Percentiles rank a stretch among this genome's conserved stretches.
phyloP scores from a whole-genome alignment of 345 rosid genomes.

The Xanthoceras sorbifolium region DNA sequence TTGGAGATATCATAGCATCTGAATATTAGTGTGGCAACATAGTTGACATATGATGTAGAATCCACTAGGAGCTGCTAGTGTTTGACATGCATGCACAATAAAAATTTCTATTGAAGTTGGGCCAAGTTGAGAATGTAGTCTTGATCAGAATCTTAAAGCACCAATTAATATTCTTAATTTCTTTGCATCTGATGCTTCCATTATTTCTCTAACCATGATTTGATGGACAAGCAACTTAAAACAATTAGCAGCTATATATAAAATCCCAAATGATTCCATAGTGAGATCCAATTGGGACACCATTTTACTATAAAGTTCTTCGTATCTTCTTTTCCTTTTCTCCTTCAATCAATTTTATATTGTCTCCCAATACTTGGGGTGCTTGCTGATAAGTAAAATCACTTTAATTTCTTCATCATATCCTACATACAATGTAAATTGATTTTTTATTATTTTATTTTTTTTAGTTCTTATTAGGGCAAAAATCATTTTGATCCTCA shows the following conservation, averaged over 20 bases:
- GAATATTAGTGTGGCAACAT: not conserved
- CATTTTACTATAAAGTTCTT: not conserved
- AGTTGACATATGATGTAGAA: conserved; percentile 31
- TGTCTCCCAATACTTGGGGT: not conserved
- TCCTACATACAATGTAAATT: no score
- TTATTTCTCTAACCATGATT: not conserved
- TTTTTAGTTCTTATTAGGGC: no score
- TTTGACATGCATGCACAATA: conserved; percentile 10
- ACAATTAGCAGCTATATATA: not conserved
- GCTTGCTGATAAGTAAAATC: not conserved
- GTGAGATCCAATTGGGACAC: conserved; percentile 13
- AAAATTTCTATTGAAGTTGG: not conserved
- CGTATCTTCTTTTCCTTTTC: not conserved
- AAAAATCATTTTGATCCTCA: no score
- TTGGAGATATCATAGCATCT: not conserved
- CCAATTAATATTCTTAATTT: not conserved
- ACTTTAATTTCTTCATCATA: not conserved
- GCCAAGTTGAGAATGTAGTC: conserved; percentile 7
- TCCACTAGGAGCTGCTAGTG: conserved; percentile 29
- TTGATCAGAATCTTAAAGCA: conserved; percentile 27
- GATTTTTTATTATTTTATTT: no score
- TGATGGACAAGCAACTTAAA: not conserved
- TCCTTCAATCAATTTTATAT: not conserved
- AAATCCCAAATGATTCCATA: conserved; percentile 8
- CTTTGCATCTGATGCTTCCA: conserved; percentile 36